Evolutionary conservation across 257 asterid species (phyloP).

Genomic region (Parsonsia alboflavescens): DNA sequence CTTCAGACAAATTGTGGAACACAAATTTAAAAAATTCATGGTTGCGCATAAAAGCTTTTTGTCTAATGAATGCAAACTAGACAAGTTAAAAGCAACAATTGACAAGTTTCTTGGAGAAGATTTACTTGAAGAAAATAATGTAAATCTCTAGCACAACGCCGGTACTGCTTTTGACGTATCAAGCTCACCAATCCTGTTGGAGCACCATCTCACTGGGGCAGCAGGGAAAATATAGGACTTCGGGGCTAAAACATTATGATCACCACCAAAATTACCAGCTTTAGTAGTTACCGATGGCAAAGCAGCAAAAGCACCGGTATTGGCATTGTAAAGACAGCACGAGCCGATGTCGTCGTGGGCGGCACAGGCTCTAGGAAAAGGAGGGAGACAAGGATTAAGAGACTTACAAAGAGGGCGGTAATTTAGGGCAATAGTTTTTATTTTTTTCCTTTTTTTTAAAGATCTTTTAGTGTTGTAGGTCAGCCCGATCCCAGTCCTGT

Average conservation of each 20-base stretch:
- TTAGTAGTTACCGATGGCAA: not conserved
- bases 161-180: constrained; percentile 90
- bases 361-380: too few relatives aligned
- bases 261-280: not conserved
- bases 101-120: not conserved
- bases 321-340: not conserved
- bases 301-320: not conserved
- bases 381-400: too few relatives aligned
- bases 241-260: not conserved
- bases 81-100: constrained; percentile 1
- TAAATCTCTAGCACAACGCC: constrained; percentile 79
- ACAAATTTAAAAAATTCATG: constrained; percentile 6
- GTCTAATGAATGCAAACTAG: not conserved
- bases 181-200: constrained; percentile 90
- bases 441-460: too few relatives aligned
- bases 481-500: too few relatives aligned
- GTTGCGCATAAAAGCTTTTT: not conserved
- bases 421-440: too few relatives aligned
- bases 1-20: constrained; percentile 89
- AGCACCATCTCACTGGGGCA: constrained; percentile 80
- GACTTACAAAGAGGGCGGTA: too few relatives aligned
- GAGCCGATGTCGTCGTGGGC: not conserved
- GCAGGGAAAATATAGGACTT: not conserved
- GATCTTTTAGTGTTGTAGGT: too few relatives aligned
- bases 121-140: constrained; percentile 91